phyloP scores from a whole-genome alignment of 768 basidiomycete genomes.

The Saitozyma podzolica region DNA sequence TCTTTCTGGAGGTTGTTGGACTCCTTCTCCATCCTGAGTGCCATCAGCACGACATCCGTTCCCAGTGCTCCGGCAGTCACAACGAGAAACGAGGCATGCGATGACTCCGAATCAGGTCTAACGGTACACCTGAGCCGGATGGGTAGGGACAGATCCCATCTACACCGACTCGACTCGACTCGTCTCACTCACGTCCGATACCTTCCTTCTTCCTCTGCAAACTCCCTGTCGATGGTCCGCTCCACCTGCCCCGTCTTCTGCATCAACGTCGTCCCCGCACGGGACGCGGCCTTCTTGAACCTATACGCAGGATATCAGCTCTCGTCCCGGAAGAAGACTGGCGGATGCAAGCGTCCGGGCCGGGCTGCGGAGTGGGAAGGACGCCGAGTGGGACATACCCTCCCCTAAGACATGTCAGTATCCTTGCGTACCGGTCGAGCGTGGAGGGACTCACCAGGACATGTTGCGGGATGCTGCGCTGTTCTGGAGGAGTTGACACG shows the following conservation, averaged over 20 bases:
- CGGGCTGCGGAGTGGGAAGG: background rate
- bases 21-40: constrained; percentile 89
- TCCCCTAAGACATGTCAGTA: constrained; percentile 25
- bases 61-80: background rate
- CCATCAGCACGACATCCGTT: background rate
- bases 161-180: too few species aligned
- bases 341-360: background rate
- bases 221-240: constrained; percentile 89
- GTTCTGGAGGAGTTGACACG: background rate
- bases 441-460: constrained; percentile 28
- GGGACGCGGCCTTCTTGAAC: constrained; percentile 89
- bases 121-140: background rate
- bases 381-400: constrained; percentile 17
- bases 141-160: background rate
- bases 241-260: constrained; percentile 99
- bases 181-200: constrained; percentile 70
- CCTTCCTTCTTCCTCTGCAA: constrained; percentile 85
- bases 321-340: background rate
- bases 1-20: constrained; percentile 89
- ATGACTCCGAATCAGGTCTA: background rate
- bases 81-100: background rate
- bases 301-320: constrained; percentile 44
- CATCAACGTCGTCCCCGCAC: constrained; percentile 88
- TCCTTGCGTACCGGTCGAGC: background rate
- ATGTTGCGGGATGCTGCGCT: constrained; percentile 12